These are phyloP conservation scores for Nepenthes mirabilis DNA, from an alignment of 148 eudicot species.

Conservation along the genomic window DNA sequence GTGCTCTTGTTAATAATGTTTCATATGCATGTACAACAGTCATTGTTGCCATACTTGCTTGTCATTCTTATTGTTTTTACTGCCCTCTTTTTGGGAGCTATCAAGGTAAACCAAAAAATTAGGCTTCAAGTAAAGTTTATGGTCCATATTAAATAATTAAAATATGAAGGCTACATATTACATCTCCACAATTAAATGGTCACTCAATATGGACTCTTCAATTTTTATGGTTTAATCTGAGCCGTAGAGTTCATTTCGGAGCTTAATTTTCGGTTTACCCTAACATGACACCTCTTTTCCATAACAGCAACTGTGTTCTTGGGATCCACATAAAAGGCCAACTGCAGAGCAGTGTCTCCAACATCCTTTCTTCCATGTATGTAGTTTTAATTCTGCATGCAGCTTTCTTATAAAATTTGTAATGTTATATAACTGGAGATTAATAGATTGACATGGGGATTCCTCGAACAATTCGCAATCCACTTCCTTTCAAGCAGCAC, in stretches of 20 bases:
- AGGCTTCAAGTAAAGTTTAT: too few relatives aligned
- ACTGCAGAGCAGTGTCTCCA: constrained; percentile 74
- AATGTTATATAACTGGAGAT: constrained; percentile 15
- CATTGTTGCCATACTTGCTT: too few relatives aligned
- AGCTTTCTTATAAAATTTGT: background rate
- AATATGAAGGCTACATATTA: too few relatives aligned
- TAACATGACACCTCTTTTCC: background rate
- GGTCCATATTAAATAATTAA: too few relatives aligned
- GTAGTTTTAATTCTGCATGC: constrained; percentile 6
- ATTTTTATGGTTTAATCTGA: too few relatives aligned
- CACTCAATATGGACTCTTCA: too few relatives aligned
- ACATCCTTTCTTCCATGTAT: constrained; percentile 88
- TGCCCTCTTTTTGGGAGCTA: background rate
- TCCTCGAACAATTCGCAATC: constrained; percentile 50
- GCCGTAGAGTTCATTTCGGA: too few relatives aligned
- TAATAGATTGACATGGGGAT: constrained; percentile 41
- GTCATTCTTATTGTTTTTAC: background rate
- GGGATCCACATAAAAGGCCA: constrained; percentile 89
- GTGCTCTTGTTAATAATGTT: constrained; percentile 11
- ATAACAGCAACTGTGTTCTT: constrained; percentile 64
- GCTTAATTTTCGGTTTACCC: too few relatives aligned
- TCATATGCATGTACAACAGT: too few relatives aligned
- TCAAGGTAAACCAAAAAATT: too few relatives aligned
- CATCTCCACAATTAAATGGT: too few relatives aligned
- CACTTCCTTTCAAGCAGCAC: constrained; percentile 37